Percentiles rank a stretch among this genome's conserved stretches.
Conservation (phyloP, 2,329 filamentous ascomycete species). For the Emergomyces orientalis region DNA sequence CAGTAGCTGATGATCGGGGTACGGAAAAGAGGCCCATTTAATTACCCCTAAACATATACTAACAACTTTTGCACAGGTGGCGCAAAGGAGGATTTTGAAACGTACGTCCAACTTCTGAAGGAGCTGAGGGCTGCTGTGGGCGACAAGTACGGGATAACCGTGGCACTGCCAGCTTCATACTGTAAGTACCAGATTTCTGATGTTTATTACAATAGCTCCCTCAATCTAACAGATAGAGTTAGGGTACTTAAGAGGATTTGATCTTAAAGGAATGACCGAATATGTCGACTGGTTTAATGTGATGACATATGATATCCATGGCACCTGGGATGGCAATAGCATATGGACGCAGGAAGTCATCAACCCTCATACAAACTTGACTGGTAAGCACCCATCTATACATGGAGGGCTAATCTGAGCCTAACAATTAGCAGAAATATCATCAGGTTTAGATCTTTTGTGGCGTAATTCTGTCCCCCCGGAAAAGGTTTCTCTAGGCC, state of each 20-base stretch:
- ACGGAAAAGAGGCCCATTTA: neutral
- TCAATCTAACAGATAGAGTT: neutral
- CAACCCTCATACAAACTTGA: slow-evolving; percentile 22
- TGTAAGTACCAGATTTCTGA: slow-evolving; percentile 7
- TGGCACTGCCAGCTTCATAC: slow-evolving; percentile 12
- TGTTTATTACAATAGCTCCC: neutral
- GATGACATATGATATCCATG: slow-evolving; percentile 24
- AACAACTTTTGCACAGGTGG: slow-evolving; percentile 21
- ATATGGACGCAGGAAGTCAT: slow-evolving; percentile 12
- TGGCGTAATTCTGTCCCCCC: slow-evolving; percentile 21
- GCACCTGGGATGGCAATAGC: slow-evolving; percentile 19
- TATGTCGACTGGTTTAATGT: slow-evolving; percentile 23
- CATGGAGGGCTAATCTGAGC: slow-evolving; percentile 13
- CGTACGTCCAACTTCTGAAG: slow-evolving; percentile 11
- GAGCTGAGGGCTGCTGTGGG: slow-evolving; percentile 9
- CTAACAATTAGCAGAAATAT: slow-evolving; percentile 25
- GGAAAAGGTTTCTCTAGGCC: slow-evolving; percentile 19
- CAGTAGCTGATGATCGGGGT: slow-evolving; percentile 29
- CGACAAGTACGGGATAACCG: slow-evolving; percentile 10
- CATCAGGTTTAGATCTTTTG: slow-evolving; percentile 22
- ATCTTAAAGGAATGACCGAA: slow-evolving; percentile 16
- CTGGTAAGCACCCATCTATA: slow-evolving; percentile 17
- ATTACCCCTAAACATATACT: neutral
- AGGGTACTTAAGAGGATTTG: slow-evolving; percentile 22
- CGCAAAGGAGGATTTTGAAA: slow-evolving; percentile 10